Conservation (phyloP, 164 flowering plant genomes). For the Kalanchoe fedtschenkoi region DNA sequence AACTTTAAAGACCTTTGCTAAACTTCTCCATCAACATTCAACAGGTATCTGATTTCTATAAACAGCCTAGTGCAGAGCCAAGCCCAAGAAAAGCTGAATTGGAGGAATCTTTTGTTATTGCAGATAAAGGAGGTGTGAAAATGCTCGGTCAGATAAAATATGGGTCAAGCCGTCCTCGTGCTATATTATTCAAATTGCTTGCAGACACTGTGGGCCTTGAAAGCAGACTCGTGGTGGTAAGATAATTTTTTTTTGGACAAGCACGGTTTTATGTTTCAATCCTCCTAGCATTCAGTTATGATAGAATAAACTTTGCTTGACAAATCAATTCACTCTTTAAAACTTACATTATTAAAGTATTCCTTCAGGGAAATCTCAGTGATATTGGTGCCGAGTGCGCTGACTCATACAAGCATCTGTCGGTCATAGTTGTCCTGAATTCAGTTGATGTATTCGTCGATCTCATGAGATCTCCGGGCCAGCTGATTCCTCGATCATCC, state of each 20-base stretch:
- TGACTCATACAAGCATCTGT: conserved; percentile 86
- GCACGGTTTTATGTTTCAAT: background rate
- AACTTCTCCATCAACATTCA: background rate
- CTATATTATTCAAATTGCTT: conserved; percentile 88
- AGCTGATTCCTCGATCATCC: conserved; percentile 72
- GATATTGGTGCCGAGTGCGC: conserved; percentile 53
- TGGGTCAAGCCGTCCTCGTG: conserved; percentile 89
- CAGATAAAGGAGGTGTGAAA: conserved; percentile 55
- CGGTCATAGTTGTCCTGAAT: conserved; percentile 76
- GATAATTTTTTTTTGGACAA: conserved; percentile 4
- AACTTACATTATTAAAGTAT: background rate
- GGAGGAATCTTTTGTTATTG: conserved; percentile 48
- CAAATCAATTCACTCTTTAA: background rate
- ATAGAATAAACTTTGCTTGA: background rate
- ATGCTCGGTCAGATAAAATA: conserved; percentile 82
- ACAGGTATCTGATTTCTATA: conserved; percentile 83
- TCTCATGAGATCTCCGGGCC: conserved; percentile 94
- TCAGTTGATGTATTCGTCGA: conserved; percentile 86
- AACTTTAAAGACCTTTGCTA: background rate
- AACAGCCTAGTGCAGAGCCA: conserved; percentile 52
- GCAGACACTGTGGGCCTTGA: conserved; percentile 97
- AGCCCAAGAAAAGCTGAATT: conserved; percentile 70
- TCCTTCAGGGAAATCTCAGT: conserved; percentile 65
- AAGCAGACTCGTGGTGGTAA: conserved; percentile 84
- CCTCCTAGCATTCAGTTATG: background rate